Base-by-base conservation (phyloP, 139 green algal species). In the Micromonas pusilla region DNA sequence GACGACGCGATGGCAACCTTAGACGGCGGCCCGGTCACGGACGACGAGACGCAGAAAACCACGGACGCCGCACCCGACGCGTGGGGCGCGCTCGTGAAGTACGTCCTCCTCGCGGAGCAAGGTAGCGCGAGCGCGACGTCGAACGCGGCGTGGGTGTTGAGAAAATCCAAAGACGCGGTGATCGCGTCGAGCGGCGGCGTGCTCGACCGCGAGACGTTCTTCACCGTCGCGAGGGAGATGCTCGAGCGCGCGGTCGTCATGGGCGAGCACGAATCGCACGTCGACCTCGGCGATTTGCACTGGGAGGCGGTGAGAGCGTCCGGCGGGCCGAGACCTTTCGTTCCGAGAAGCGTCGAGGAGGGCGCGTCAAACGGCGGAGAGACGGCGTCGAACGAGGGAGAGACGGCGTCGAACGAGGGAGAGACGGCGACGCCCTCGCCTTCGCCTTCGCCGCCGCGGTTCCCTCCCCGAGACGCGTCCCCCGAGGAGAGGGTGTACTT, bases 131-230 rank as follows among this genome's bases (percentile, higher is more conserved):
- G 21, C 20, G 57, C 54, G 23, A 26, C 32, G n/a, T 19, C 60
- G 26, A 78, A 78, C 53, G 33, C 52, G 9, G 72, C n/a, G 6
- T 78, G 72, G 72, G 23, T 78, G 52, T 45, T 78, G n/a, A 26
- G 30, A 13, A 75, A 75, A 72, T 31, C n/a, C 26, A n/a, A n/a
- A n/a, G n/a, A n/a, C n/a, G n/a, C n/a, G n/a, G n/a, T n/a, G n/a
- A n/a, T n/a, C n/a, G n/a, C n/a, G n/a, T n/a, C n/a, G n/a, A n/a
- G n/a, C 9, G 9, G 45, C 45, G 45, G 9, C 45, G 45, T 9
- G 45, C 16, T 23, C 45, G 45, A 57, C 45, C 45, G 45, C 45
- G 45, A 57, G 9, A 16, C 9, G 9, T 16, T 23, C 45, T 9
- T 57, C 45, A 16, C 45, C 9, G 9, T 9, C 45, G 45, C 45